Conservation (phyloP, 2,329 filamentous ascomycete genomes). For the Immersiporthe knoxdaviesiana region DNA sequence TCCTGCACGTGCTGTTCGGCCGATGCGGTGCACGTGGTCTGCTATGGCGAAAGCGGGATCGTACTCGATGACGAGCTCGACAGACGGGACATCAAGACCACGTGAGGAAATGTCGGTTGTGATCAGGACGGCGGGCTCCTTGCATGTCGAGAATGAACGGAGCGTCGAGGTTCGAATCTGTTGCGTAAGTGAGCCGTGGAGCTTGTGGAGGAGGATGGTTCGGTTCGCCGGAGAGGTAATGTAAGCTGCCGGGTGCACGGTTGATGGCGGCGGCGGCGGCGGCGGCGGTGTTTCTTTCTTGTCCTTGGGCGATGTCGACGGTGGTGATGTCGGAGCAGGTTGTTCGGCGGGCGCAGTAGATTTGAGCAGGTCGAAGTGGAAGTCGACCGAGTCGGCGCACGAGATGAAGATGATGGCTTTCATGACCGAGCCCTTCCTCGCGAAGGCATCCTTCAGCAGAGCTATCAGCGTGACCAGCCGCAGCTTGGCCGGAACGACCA, state of each 20-base stretch:
- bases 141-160: constrained; percentile 73
- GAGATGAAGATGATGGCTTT: constrained; percentile 97
- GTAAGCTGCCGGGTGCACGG: constrained; percentile 68
- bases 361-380: constrained; percentile 85
- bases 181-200: constrained; percentile 91
- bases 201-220: constrained; percentile 74
- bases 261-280: constrained; percentile 39
- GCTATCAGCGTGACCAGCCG: constrained; percentile 86
- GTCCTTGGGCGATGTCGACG: constrained; percentile 30
- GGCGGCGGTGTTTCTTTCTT: constrained; percentile 39
- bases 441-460: constrained; percentile 83
- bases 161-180: constrained; percentile 86
- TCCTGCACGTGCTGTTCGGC: constrained; percentile 91
- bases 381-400: constrained; percentile 95
- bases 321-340: constrained; percentile 35
- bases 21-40: constrained; percentile 93
- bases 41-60: constrained; percentile 92
- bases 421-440: constrained; percentile 87
- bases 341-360: constrained; percentile 39
- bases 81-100: constrained; percentile 91
- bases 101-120: constrained; percentile 96
- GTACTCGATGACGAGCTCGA: constrained; percentile 94
- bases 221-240: constrained; percentile 77
- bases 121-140: constrained; percentile 78
- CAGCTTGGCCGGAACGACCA: constrained; percentile 85